Conservation (phyloP, 345 rosid genomes). For the Microcos paniculata region DNA sequence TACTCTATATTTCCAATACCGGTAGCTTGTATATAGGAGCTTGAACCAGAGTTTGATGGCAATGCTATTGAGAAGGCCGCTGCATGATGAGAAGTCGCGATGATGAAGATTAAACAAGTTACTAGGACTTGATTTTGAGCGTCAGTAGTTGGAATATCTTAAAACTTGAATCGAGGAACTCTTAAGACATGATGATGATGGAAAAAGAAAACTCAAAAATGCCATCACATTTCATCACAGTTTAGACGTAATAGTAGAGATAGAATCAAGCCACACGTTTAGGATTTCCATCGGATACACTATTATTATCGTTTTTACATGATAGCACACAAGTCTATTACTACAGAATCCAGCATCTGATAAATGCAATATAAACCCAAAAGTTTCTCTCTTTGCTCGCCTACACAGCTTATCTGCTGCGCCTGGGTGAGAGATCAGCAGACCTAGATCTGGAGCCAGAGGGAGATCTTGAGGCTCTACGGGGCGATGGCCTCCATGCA, state of each 20-base stretch:
- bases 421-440: constrained; percentile 55
- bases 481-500: constrained; percentile 42
- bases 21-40: too few species aligned
- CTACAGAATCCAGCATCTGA: background rate
- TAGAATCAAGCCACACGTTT: background rate
- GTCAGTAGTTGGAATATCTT: too few species aligned
- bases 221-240: background rate
- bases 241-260: background rate
- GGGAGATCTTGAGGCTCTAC: constrained; percentile 58
- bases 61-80: too few species aligned
- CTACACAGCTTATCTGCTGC: constrained; percentile 19
- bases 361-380: background rate
- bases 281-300: background rate
- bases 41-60: too few species aligned
- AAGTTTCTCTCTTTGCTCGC: background rate
- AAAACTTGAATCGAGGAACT: background rate
- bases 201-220: background rate
- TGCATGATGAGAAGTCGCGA: too few species aligned
- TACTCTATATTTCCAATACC: background rate
- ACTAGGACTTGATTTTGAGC: too few species aligned
- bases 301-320: background rate
- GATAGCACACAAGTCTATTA: background rate
- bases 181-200: background rate
- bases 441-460: constrained; percentile 80
- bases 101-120: too few species aligned